Evolutionary conservation across 805 yeast genomes (phyloP).

Genomic region (Saccharomycopsis javanensis): DNA sequence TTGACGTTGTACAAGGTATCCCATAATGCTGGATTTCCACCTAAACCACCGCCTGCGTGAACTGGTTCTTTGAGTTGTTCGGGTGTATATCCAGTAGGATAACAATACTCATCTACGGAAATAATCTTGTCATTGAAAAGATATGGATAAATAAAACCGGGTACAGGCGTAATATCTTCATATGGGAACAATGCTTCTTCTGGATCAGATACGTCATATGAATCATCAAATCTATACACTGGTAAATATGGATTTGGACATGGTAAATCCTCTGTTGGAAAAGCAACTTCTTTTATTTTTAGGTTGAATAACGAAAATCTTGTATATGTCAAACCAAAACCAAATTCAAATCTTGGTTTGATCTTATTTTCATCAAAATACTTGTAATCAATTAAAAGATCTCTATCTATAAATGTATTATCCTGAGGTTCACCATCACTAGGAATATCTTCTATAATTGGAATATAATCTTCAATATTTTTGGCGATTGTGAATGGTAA

Average conservation of each 20-base stretch:
- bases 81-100: conserved; percentile 30
- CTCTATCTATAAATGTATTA: conserved; percentile 24
- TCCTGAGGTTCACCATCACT: conserved; percentile 30
- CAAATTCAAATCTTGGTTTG: conserved; percentile 47
- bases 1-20: conserved; percentile 37
- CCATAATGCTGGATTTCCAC: conserved; percentile 56
- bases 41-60: conserved; percentile 38
- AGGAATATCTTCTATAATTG: conserved; percentile 32
- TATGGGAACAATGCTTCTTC: conserved; percentile 43
- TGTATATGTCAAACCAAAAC: conserved; percentile 17
- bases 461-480: conserved; percentile 38
- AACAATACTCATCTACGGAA: conserved; percentile 25
- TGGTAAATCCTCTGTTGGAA: conserved; percentile 27
- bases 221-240: conserved; percentile 32
- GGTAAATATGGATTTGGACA: conserved; percentile 29
- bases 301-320: conserved; percentile 26
- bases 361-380: conserved; percentile 48
- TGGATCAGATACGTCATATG: conserved; percentile 40
- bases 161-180: conserved; percentile 41
- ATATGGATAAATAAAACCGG: conserved; percentile 50
- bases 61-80: conserved; percentile 25
- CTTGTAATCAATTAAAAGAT: conserved; percentile 41
- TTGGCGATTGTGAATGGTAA: conserved; percentile 56
- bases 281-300: conserved; percentile 27
- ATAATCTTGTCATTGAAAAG: conserved; percentile 22